Base-by-base conservation (phyloP, 1,284 basidiomycete genomes). In the Trichosporon ovoides region DNA sequence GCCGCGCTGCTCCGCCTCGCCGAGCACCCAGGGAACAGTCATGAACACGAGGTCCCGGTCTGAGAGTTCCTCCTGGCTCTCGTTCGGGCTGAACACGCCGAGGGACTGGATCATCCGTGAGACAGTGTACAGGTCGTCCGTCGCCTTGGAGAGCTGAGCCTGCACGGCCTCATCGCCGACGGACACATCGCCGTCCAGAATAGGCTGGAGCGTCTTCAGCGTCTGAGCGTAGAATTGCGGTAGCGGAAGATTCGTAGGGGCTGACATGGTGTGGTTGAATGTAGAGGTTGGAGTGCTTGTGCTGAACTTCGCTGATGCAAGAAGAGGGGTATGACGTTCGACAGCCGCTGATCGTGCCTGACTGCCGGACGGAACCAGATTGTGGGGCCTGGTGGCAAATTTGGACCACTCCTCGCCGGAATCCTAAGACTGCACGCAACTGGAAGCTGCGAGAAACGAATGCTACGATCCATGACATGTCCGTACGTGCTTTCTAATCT, bases 21-120 rank as follows among this genome's bases (percentile, higher is more conserved):
- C 86, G 33, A 82, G 73, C 22, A 86, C 82, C 74, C 84, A 93
- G 0, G 87, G 85, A 0, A 91, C 84, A 48, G 85, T 81, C 55
- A 96, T 82, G 76, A 91, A 96, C 10, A 87, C 80, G 51, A 96
- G 77, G 75, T 93, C 85, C 31, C 81, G 79, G 11, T 92, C 91
- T 1, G 87, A 82, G 40, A 97, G 83, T 74, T 97, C 93, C 50
- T 92, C 88, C 20, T 91, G 76, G 0, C 80, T 80, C 72, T 97
- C 93, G 70, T 96, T 96, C 9, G 86, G 80, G 56, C 89, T 92
- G 76, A 95, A 93, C 20, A 96, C 78, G 0, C 84, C 84, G 20
- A 95, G 80, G 50, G 66, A 68, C 24, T 58, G 59, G 22, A 76
- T 58, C 71, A 76, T 76, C 10, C 75, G 68, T 31, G 64, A 51